These are phyloP conservation scores for Podaxis rugospora DNA, from an alignment of 768 basidiomycete genomes.

Conservation along the genomic window DNA sequence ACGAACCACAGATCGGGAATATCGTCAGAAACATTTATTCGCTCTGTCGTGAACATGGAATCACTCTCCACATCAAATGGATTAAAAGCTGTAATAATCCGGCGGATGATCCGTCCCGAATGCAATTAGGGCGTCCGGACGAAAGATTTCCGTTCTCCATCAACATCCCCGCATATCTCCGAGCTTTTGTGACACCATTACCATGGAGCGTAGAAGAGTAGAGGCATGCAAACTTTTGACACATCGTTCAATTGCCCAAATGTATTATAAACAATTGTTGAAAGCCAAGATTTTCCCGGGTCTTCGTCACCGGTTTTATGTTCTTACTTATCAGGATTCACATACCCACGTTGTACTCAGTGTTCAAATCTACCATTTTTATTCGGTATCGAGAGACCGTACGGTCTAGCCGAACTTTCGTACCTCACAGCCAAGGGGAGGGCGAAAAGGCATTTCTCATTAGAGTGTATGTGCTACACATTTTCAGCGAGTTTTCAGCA, in stretches of 20 bases:
- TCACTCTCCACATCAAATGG: constrained; percentile 24
- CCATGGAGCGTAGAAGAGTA: neutral
- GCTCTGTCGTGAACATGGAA: constrained; percentile 15
- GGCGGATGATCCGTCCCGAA: constrained; percentile 28
- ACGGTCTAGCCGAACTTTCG: too few species aligned
- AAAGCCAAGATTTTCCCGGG: too few species aligned
- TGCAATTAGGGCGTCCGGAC: neutral
- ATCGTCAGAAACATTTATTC: constrained; percentile 25
- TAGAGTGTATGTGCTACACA: too few species aligned
- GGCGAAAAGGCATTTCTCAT: too few species aligned
- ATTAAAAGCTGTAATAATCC: constrained; percentile 28
- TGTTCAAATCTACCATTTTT: too few species aligned
- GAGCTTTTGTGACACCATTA: constrained; percentile 6
- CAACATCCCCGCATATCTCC: constrained; percentile 5
- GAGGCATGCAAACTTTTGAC: neutral
- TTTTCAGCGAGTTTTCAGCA: too few species aligned
- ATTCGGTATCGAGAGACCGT: too few species aligned
- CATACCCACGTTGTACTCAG: too few species aligned
- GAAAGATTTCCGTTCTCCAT: constrained; percentile 16
- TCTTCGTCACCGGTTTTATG: too few species aligned
- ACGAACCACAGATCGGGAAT: constrained; percentile 19
- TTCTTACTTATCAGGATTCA: too few species aligned
- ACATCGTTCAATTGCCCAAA: neutral
- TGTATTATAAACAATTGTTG: neutral
- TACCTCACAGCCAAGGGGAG: too few species aligned